Evolutionary conservation across 2,329 filamentous ascomycete species (phyloP), one percentile per base, ranked within the genome.

Genomic region (Epichloe glyceriae): DNA sequence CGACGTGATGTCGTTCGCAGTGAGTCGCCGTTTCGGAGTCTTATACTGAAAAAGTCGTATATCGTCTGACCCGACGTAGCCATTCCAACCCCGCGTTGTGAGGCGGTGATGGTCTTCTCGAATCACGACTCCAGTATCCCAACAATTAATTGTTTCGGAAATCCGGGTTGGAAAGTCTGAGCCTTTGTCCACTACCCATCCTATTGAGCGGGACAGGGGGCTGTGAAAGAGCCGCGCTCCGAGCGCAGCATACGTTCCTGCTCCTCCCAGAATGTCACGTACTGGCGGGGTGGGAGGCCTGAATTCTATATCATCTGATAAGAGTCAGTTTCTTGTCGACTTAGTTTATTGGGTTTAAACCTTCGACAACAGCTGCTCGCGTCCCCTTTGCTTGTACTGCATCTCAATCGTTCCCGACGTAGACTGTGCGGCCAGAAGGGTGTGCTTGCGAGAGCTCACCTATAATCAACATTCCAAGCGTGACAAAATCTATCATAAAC

Each of bases 31-130:
- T 69, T 96, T 97, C 1, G 88, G 84, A 0, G 90, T 96, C 49
- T 82, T 74, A 65, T 97, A 98, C 64, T 81, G 83, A 73, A 98
- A 98, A 7, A 83, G 83, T 67, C 77, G 73, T 56, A 82, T 77
- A 64, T 86, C 79, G 53, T 81, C 80, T 49, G 80, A 75, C 34
- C 79, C 76, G 38, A 83, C 80, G 63, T 97, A 97, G 47, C 86
- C 86, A 64, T 97, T 97, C 88, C 88, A 95, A 44, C 86, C 90
- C 44, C 88, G 80, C 0, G 93, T 98, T 2, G 91, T 97, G 47
- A 87, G 73, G 22, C 87, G 80, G 6, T 75, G 66, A 1, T 73
- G 71, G 50, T 86, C 82, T 46, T 79, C 70, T 49, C 89, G 79
- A 56, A 93, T 70, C 15, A 88, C 61, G 19, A 80, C 86, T 5